Evolutionary conservation across 805 yeast genomes (phyloP).

Genomic region (Maudiozyma saulgeensis): DNA sequence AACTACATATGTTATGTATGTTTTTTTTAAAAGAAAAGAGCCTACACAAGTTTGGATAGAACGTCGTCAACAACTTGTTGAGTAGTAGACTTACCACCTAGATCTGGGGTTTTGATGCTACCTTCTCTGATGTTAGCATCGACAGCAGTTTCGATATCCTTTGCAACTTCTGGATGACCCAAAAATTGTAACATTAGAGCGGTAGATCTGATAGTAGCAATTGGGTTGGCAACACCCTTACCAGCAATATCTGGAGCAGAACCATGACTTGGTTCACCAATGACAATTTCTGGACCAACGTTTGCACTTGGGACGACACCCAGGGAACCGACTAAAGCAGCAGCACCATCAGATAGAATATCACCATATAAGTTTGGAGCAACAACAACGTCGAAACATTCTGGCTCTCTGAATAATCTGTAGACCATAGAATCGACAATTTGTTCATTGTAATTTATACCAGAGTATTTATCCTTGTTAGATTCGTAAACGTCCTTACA

Average conservation of each 20-base stretch:
- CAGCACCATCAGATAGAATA: constrained; percentile 94
- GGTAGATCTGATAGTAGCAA: constrained; percentile 95
- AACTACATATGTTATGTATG: not conserved
- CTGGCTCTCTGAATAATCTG: constrained; percentile 97
- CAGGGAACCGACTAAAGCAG: constrained; percentile 92
- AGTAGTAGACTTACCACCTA: constrained; percentile 85
- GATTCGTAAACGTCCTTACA: constrained; percentile 37
- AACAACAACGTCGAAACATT: constrained; percentile 92
- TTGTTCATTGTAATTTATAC: constrained; percentile 77
- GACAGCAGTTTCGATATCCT: constrained; percentile 85
- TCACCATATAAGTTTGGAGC: constrained; percentile 99
- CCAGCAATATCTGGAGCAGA: constrained; percentile 99
- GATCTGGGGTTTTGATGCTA: constrained; percentile 74
- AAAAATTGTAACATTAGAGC: constrained; percentile 96
- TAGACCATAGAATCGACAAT: constrained; percentile 99
- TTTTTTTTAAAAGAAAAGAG: not conserved
- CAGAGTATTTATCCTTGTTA: constrained; percentile 46
- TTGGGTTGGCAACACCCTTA: constrained; percentile 86
- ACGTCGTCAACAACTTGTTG: constrained; percentile 82
- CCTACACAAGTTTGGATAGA: constrained; percentile 28
- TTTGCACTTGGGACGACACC: constrained; percentile 98
- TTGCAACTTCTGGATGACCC: constrained; percentile 85
- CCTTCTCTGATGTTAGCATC: constrained; percentile 85
- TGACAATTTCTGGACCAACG: constrained; percentile 91
- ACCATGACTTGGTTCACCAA: constrained; percentile 99